Base-by-base conservation (phyloP, 306 rosid genomes). In the Pyrus bretschneideri region DNA sequence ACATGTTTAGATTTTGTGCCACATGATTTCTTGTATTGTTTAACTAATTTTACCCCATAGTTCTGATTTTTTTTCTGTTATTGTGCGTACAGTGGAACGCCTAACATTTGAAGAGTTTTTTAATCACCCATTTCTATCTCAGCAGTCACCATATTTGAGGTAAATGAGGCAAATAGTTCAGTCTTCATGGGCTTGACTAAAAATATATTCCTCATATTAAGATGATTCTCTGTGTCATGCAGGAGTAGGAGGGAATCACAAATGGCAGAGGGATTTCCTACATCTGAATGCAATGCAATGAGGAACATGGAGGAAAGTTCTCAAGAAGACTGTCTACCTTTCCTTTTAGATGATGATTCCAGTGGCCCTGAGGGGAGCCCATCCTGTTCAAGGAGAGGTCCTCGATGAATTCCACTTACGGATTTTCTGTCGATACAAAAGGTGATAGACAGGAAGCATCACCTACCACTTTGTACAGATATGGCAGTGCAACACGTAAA, bases 51-150 rank as follows among this genome's bases (percentile, higher is more conserved):
- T 11, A 61, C 63, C 79, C 33, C 30, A 42, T 71, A 23, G 35
- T 51, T 58, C 19, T 76, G 33, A 61, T 70, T 70, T 76, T 78
- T 76, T 21, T 22, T 22, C 59, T 67, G 18, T 78, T 67, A 78
- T 71, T 87, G 78, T 76, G 83, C 76, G 75, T 85, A 45, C 90
- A 96, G 99, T 93, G 87, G 99, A 96, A 81, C 86, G 99, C 64
- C 82, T 96, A 76, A 91, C 99, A 45, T 93, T 93, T 70, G 98
- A 93, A 83, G 98, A 96, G 82, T 96, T 91, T 83, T 93, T 96
- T 82, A 91, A 88, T 76, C 99, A 96, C 71, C 89, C 91, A 52
- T 92, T 87, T 70, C 87, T 96, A 74, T 80, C 84, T 69, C 88
- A 72, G 55, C 84, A 78, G 85, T 90, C 81, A 77, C 84, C 81